Base-by-base conservation (phyloP, 1,284 basidiomycete species). In the Ganoderma sinense region DNA sequence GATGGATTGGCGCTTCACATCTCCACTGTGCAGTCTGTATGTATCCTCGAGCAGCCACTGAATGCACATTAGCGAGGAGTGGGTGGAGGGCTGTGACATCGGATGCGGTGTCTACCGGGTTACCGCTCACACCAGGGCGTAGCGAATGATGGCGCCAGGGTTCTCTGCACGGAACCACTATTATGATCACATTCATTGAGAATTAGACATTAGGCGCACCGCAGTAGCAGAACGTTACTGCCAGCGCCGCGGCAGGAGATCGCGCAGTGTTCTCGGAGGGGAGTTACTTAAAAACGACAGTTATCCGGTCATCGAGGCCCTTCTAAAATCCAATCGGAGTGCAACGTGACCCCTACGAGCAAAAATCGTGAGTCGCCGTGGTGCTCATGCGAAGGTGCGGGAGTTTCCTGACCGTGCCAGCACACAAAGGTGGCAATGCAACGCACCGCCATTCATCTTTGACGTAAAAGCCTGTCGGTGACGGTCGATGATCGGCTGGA, bases 41-140 rank as follows among this genome's bases (percentile, higher is more conserved):
- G 83, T 75, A 71, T 89, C 87, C 2, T 76, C 60, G 6, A 73
- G 51, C 60, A 89, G 82, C 88, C 89, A 91, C 13, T 79, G 76
- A 33, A 77, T 73, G 0, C 83, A 84, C 26, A 86, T 75, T 26
- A 29, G 29, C 2, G 16, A n/a, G n/a, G n/a, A n/a, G n/a, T n/a
- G 69, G 61, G 33, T 71, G 58, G 23, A 67, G 36, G n/a, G 58
- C 20, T 67, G 68, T 68, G n/a, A 26, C 23, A 26, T 51, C 23
- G 48, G 48, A 23, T 48, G 45, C 45, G 20, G 43, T 60, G 33
- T n/a, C 45, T 8, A n/a, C 20, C 2, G 20, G 45, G 18, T 16
- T 4, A 23, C 14, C 20, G 13, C 33, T 33, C 2, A 20, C 6
- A 8, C 3, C 20, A 26, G 33, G 31, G n/a, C 14, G 20, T 8